Base-by-base conservation (phyloP, 2,329 filamentous ascomycete genomes). In the Trichophyton schoenleinii region DNA sequence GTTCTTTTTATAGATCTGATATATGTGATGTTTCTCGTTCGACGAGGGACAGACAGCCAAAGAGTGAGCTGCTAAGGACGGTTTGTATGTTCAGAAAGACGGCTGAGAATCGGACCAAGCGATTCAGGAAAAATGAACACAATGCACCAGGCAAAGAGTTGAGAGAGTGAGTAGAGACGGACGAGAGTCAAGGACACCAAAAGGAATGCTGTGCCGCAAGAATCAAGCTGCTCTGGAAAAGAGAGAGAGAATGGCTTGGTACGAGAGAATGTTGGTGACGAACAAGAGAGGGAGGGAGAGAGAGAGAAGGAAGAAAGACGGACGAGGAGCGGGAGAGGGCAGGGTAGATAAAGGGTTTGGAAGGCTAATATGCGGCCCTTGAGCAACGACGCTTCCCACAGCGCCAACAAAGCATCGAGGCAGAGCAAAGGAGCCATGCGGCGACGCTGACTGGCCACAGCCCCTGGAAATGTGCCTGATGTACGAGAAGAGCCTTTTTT, bases 121-220 rank as follows among this genome's bases (percentile, higher is more conserved):
- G 60, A 61, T 61, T 58, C 57, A 55, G 18, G 18, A 9, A 22
- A 9, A 38, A 38, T 28, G 55, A 41, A 48, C 44, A 48, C 31
- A 58, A 31, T 34, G 20, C 31, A 7, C 44, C 18, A 28, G 55
- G 20, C 38, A 31, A 58, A 42, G 55, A 58, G 55, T 22, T 57
- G 52, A 34, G 52, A 34, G 34, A 31, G 52, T 57, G 34, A 57
- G 22, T 15, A 34, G 52, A 57, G 52, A 57, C 11, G 22, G 52
- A 9, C 28, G 49, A 38, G 52, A 38, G 52, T 57, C 52, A 22
- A 57, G 52, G 20, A 48, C 57, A 61, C 62, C 62, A 57, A 63
- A 63, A 57, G 36, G 62, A 63, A 60, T 63, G 62, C 58, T 61
- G 62, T 61, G 57, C n/a, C 57, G 52, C 52, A 31, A 57, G 52